A percentile compares a stretch with the other conserved stretches of the same genome.
Evolutionary conservation across 768 basidiomycete genomes (phyloP).

Genomic region (Amanita molliuscula): DNA sequence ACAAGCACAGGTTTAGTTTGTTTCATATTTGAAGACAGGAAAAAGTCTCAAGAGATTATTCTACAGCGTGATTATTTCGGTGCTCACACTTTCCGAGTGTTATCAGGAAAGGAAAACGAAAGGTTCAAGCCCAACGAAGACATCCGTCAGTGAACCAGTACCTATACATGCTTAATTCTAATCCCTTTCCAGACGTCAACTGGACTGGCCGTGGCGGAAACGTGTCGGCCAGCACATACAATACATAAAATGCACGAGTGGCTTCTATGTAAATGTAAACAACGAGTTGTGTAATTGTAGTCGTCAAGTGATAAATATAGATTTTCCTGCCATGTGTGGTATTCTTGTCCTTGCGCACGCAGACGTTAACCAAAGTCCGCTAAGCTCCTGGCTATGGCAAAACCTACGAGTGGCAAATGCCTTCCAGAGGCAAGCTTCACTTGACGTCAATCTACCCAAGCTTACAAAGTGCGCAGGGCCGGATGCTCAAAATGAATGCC

Average conservation of each 20-base stretch:
- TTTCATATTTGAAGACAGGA: neutral
- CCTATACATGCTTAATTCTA: neutral
- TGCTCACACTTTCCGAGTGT: slow-evolving; percentile 94
- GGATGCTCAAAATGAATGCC: slow-evolving; percentile 36
- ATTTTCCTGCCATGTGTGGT: slow-evolving; percentile 47
- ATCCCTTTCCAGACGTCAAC: slow-evolving; percentile 64
- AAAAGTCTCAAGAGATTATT: slow-evolving; percentile 1
- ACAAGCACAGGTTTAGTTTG: slow-evolving; percentile 68
- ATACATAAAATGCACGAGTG: slow-evolving; percentile 23
- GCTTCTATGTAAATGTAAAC: neutral
- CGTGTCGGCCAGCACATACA: slow-evolving; percentile 85
- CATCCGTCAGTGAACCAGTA: slow-evolving; percentile 58
- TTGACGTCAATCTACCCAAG: neutral
- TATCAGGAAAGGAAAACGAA: slow-evolving; percentile 84
- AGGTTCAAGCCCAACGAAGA: slow-evolving; percentile 73
- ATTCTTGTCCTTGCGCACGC: slow-evolving; percentile 43
- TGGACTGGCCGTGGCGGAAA: slow-evolving; percentile 98
- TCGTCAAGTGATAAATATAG: neutral
- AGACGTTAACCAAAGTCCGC: slow-evolving; percentile 8
- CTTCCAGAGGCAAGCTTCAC: slow-evolving; percentile 38
- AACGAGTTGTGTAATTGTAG: neutral
- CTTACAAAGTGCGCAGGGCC: slow-evolving; percentile 37
- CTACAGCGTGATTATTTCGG: slow-evolving; percentile 94
- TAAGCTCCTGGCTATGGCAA: slow-evolving; percentile 11
- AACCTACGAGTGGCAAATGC: slow-evolving; percentile 41